Base-by-base conservation (phyloP, 2,329 filamentous ascomycete species). In the Sclerotinia spermophila region DNA sequence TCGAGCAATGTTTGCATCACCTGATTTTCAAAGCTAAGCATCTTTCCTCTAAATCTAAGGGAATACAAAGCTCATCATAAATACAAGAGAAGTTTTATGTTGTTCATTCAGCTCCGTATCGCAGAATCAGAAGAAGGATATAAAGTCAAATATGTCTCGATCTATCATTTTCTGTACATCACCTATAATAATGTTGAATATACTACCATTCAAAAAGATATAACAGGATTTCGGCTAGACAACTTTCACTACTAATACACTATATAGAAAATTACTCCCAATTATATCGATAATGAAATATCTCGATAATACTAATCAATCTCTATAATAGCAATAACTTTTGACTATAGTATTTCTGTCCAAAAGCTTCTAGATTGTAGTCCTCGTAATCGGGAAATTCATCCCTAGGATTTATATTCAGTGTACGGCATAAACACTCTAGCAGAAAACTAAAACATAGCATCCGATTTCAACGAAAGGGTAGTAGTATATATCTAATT, bases 361-460 rank as follows among this genome's bases (percentile, higher is more conserved):
- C 11, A n/a, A n/a, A 6, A 51, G 24, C 5, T n/a, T 24, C 6
- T 27, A 51, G 45, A 0, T 51, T 51, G 4, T 24, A n/a, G 5
- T 51, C 1, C 13, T 13, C 11, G 45, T n/a, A 27, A 27, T 27
- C 11, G 3, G 45, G 4, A 2, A 51, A 15, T 11, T 27, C 24
- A 0, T 24, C 45, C 2, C 4, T 2, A 1, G 4, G 40, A 51
- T 51, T 1, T 15, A 7, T 51, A 13, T 27, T 51, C 45, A 15
- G 24, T 2, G 5, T 51, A 3, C 24, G n/a, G 24, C 45, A n/a
- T n/a, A 5, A 51, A 51, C 24, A n/a, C 7, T 15, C 15, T n/a
- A n/a, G n/a, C n/a, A n/a, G n/a, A 0, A n/a, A 27, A 11, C 24
- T 27, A 1, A 51, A 27, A 15, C 5, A 27, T 2, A n/a, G 10